Percentiles rank a stretch among this genome's conserved stretches.
phyloP scores from a whole-genome alignment of 1,284 basidiomycete genomes.

The Microbotryum violaceum region DNA sequence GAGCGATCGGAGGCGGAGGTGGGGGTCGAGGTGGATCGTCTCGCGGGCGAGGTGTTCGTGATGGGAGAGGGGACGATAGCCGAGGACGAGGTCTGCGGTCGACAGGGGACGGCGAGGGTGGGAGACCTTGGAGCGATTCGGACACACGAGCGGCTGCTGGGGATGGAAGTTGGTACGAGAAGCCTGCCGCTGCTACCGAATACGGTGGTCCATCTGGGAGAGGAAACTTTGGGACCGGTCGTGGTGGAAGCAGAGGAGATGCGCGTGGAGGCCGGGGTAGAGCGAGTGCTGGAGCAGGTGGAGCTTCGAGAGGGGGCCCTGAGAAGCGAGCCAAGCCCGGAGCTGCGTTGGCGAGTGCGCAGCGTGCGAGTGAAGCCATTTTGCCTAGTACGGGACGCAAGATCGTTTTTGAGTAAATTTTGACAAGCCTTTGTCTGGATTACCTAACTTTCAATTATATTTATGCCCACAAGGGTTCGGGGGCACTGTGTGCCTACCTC shows the following conservation, averaged over 20 bases:
- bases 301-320: conserved; percentile 38
- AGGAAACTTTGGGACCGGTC: background rate
- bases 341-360: conserved; percentile 79
- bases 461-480: too few relatives aligned
- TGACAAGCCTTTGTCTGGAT: background rate
- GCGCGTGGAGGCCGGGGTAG: conserved; percentile 36
- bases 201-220: background rate
- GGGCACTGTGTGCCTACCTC: too few relatives aligned
- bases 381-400: conserved; percentile 72
- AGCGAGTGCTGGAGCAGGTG: background rate
- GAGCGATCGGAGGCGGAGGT: conserved; percentile 20
- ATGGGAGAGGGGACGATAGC: conserved; percentile 1
- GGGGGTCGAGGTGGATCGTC: background rate
- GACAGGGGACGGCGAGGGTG: background rate
- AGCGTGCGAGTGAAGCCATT: conserved; percentile 76
- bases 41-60: too few relatives aligned
- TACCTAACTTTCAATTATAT: background rate
- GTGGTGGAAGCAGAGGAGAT: conserved; percentile 5
- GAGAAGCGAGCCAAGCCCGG: conserved; percentile 65
- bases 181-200: background rate
- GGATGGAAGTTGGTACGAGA: too few relatives aligned
- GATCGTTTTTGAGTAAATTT: conserved; percentile 55
- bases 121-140: background rate
- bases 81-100: conserved; percentile 4
- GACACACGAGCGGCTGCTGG: too few relatives aligned